Conservation (phyloP, 1,284 basidiomycete species). For the Microbotryum saponariae region DNA sequence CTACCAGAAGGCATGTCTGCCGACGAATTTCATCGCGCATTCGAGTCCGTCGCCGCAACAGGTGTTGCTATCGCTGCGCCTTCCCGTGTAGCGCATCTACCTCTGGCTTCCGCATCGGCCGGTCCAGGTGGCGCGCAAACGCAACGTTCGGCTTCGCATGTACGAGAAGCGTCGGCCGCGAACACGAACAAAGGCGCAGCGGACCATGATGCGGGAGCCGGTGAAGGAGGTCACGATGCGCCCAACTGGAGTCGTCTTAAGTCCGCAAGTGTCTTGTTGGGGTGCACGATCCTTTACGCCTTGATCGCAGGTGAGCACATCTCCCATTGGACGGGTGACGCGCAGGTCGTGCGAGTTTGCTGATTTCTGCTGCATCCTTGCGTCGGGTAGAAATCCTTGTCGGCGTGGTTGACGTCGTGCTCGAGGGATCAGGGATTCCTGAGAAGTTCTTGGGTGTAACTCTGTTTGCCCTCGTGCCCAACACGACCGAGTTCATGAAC, state of each 20-base stretch:
- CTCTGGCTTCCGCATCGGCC: conserved; percentile 16
- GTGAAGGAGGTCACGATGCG: conserved; percentile 81
- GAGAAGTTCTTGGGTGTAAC: conserved; percentile 98
- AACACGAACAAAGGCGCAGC: conserved; percentile 3
- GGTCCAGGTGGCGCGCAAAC: conserved; percentile 6
- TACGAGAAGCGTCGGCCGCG: conserved; percentile 14
- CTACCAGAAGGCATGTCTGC: conserved; percentile 61
- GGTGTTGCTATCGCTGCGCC: conserved; percentile 62
- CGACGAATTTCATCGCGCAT: conserved; percentile 74
- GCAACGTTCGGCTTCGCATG: conserved; percentile 12
- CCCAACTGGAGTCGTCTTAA: conserved; percentile 86
- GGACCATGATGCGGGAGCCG: conserved; percentile 39
- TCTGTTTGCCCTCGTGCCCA: conserved; percentile 93
- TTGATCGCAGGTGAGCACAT: conserved; percentile 73
- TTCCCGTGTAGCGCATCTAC: conserved; percentile 47
- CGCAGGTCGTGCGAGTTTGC: too few relatives aligned
- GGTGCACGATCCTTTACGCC: conserved; percentile 88
- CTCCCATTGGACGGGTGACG: too few relatives aligned
- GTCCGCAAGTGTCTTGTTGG: conserved; percentile 76
- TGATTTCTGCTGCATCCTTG: not conserved
- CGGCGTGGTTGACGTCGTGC: conserved; percentile 89
- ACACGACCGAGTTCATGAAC: conserved; percentile 99
- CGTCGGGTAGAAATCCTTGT: conserved; percentile 55
- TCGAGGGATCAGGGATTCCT: conserved; percentile 86
- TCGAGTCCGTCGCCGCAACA: conserved; percentile 70